Evolutionary conservation across 805 yeast species (phyloP).

Genomic region (Nakazawaea wickerhamii): DNA sequence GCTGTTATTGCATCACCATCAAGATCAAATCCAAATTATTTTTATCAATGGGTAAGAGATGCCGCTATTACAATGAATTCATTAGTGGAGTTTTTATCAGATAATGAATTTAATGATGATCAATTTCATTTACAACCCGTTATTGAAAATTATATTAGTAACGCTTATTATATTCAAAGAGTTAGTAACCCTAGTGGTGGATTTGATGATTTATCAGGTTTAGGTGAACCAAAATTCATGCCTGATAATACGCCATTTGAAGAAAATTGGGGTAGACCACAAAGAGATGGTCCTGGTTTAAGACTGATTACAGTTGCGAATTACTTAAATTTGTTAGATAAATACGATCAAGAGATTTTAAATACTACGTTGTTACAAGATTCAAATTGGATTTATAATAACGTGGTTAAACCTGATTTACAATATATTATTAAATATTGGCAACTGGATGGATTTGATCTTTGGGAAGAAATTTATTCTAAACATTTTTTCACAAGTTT

Average conservation of each 20-base stretch:
- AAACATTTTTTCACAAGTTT: constrained; percentile 75
- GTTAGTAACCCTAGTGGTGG: constrained; percentile 64
- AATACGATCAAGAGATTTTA: constrained; percentile 22
- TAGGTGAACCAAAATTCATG: constrained; percentile 89
- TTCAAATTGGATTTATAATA: constrained; percentile 17
- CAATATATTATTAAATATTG: constrained; percentile 57
- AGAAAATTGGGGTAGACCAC: constrained; percentile 90
- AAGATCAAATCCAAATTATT: constrained; percentile 64
- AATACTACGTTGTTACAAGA: constrained; percentile 25
- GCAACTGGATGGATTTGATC: constrained; percentile 67
- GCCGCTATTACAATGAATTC: constrained; percentile 75
- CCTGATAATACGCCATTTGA: constrained; percentile 59
- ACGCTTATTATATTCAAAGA: constrained; percentile 57
- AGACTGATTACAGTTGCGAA: constrained; percentile 58
- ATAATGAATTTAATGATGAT: constrained; percentile 25
- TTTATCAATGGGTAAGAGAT: constrained; percentile 88
- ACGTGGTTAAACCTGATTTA: constrained; percentile 60
- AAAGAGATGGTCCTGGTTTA: constrained; percentile 90
- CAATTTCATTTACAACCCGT: constrained; percentile 15
- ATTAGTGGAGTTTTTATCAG: constrained; percentile 50
- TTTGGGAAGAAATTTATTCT: constrained; percentile 87
- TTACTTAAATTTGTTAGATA: constrained; percentile 41
- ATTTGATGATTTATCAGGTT: constrained; percentile 45
- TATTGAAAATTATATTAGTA: constrained; percentile 59
- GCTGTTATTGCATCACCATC: constrained; percentile 87